Evolutionary conservation across 2,329 filamentous ascomycete genomes (phyloP).

Genomic region (Neofusicoccum sp.): DNA sequence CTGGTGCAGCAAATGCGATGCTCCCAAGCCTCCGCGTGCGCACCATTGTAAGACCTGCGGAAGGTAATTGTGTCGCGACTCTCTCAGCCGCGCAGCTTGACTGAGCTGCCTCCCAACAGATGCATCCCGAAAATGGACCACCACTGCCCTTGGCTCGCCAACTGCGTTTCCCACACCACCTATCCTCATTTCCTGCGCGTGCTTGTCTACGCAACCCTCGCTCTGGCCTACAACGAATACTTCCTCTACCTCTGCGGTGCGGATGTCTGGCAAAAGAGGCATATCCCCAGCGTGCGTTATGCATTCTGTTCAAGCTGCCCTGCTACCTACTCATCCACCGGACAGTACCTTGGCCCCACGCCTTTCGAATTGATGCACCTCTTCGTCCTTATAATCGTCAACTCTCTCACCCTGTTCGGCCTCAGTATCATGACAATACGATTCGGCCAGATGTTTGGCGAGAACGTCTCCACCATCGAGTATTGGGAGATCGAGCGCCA

Average conservation of each 20-base stretch:
- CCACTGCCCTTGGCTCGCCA: slow-evolving; percentile 81
- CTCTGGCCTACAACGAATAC: slow-evolving; percentile 60
- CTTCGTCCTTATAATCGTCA: slow-evolving; percentile 58
- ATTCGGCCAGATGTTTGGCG: slow-evolving; percentile 36
- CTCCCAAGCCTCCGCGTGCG: slow-evolving; percentile 71
- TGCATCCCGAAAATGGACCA: slow-evolving; percentile 83
- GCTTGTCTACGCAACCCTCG: slow-evolving; percentile 64
- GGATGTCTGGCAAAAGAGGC: slow-evolving; percentile 62
- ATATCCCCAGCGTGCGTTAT: slow-evolving; percentile 62
- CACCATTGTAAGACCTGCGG: slow-evolving; percentile 79
- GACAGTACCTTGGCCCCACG: slow-evolving; percentile 67
- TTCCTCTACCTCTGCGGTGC: slow-evolving; percentile 61
- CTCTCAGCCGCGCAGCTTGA: neutral
- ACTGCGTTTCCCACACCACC: slow-evolving; percentile 79
- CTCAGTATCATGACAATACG: slow-evolving; percentile 65
- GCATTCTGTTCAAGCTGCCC: slow-evolving; percentile 10
- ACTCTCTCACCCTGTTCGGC: slow-evolving; percentile 59
- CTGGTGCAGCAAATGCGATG: slow-evolving; percentile 76
- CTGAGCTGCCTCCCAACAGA: slow-evolving; percentile 31
- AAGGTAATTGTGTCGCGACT: slow-evolving; percentile 41
- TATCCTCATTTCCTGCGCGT: slow-evolving; percentile 83
- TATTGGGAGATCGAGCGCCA: slow-evolving; percentile 63
- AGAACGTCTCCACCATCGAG: slow-evolving; percentile 71
- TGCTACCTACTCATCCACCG: neutral
- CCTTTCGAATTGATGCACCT: slow-evolving; percentile 58